phyloP scores from a whole-genome alignment of 805 yeast genomes.

The Yarrowia deformans region DNA sequence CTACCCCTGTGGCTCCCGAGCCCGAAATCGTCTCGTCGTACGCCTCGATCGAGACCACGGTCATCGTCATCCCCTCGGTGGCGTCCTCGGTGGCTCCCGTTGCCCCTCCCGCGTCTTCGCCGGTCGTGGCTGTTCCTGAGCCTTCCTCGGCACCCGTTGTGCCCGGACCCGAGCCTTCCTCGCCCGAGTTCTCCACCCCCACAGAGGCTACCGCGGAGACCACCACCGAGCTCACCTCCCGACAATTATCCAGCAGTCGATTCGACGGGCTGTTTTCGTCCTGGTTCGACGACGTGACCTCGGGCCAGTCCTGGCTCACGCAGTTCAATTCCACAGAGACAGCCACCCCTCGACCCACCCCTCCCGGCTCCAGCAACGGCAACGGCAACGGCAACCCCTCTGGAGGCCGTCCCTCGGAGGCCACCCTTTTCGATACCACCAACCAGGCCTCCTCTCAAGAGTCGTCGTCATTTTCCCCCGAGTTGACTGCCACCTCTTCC shows the following conservation, averaged over 20 bases:
- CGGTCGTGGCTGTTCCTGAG: not conserved
- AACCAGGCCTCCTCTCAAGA: not conserved
- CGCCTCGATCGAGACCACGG: constrained; percentile 18
- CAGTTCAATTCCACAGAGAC: constrained; percentile 23
- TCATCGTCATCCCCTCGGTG: constrained; percentile 25
- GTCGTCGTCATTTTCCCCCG: not conserved
- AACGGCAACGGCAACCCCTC: constrained; percentile 18
- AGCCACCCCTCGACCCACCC: constrained; percentile 29
- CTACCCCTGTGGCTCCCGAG: constrained; percentile 1
- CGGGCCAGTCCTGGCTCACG: constrained; percentile 35
- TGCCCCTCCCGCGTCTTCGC: constrained; percentile 1
- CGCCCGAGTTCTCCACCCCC: not conserved
- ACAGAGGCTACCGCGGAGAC: constrained; percentile 10
- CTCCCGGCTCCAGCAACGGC: constrained; percentile 3
- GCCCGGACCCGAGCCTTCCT: not conserved
- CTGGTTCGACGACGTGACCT: constrained; percentile 26
- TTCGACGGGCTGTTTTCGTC: constrained; percentile 20
- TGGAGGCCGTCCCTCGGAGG: constrained; percentile 4
- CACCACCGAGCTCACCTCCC: constrained; percentile 35
- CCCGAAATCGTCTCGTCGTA: constrained; percentile 18
- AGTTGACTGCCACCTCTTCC: not conserved
- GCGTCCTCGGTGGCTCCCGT: not conserved
- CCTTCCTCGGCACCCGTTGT: not conserved
- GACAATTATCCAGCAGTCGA: constrained; percentile 22
- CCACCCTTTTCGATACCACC: constrained; percentile 3